Evolutionary conservation across 2,329 filamentous ascomycete species (phyloP), one percentile per base, ranked within the genome.

Genomic region (Colletotrichum lindemuthianum): DNA sequence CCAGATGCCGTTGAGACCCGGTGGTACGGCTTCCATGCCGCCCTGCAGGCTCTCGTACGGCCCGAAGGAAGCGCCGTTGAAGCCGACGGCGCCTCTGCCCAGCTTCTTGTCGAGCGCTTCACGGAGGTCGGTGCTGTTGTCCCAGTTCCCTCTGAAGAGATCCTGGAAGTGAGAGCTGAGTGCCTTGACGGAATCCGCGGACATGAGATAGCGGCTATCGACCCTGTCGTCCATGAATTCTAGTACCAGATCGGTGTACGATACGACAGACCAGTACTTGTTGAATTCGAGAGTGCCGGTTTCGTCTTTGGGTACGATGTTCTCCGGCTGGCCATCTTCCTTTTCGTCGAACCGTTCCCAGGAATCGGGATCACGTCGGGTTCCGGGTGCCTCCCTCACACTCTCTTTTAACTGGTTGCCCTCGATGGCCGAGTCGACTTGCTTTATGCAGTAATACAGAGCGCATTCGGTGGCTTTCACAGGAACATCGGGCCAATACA

Each of bases 361-460:
- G 3, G 59, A 63, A 10, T 51, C 15, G 2, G 41, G 49, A 33
- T 55, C 15, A 8, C 16, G 8, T 15, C 12, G 44, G 8, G 13
- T 32, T 3, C 47, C 59, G 15, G 33, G 7, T 1, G 34, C 52
- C 37, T 63, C 39, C n/a, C 13, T 52, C 8, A 48, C 32, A 16
- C 34, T 24, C 11, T 58, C 59, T 2, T n/a, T 9, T 8, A 63
- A 13, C 12, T 48, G 44, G 11, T 51, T 56, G 2, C 24, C 52
- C 12, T 44, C 34, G 8, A 61, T 24, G 3, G 10, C 33, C 2
- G 59, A 55, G 5, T 34, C 33, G 4, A 53, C 33, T 1, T 33
- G 7, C 15, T 63, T 63, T 8, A 53, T 41, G 13, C 48, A 63
- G 12, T 63, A 63, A 36, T 63, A 63, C 1, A 63, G 36, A 2